These are phyloP conservation scores for Boletellus ananas DNA, from an alignment of 768 basidiomycete genomes.

Conservation along the genomic window DNA sequence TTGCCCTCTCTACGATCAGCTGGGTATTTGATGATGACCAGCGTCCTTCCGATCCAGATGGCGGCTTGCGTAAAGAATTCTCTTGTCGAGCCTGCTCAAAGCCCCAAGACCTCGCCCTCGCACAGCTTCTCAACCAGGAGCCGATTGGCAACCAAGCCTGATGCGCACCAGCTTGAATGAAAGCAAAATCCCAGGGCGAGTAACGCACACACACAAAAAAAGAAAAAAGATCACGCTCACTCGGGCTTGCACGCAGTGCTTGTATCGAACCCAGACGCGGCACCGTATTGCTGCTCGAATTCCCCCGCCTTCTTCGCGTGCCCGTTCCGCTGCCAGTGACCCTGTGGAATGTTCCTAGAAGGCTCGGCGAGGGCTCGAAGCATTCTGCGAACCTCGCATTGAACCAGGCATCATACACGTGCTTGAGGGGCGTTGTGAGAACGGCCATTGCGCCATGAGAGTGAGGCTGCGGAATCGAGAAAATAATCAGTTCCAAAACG, in stretches of 20 bases:
- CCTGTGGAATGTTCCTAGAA: constrained; percentile 36
- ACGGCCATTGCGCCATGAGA: too few species aligned
- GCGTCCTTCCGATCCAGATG: constrained; percentile 26
- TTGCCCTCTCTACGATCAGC: constrained; percentile 6
- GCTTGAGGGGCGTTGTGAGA: constrained; percentile 69
- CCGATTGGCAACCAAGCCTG: background rate
- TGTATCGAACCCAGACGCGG: constrained; percentile 78
- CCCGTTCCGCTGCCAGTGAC: constrained; percentile 50
- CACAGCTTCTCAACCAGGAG: constrained; percentile 58
- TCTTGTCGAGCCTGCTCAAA: constrained; percentile 78
- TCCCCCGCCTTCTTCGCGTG: constrained; percentile 82
- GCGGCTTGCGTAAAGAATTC: constrained; percentile 65
- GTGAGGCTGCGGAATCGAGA: too few species aligned
- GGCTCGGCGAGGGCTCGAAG: constrained; percentile 70
- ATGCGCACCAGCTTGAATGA: too few species aligned
- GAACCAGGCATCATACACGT: constrained; percentile 90
- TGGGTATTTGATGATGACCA: constrained; percentile 11
- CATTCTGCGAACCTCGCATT: constrained; percentile 98
- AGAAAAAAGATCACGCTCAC: constrained; percentile 40
- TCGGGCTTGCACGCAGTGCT: constrained; percentile 76
- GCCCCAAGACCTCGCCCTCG: constrained; percentile 73
- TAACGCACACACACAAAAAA: background rate
- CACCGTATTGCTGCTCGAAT: constrained; percentile 83
- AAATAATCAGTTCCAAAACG: too few species aligned
- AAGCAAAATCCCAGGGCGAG: background rate